Percentiles rank a stretch among this genome's conserved stretches.
Evolutionary conservation across 139 green algal species (phyloP).

Genomic region (Klebsormidium nitens): DNA sequence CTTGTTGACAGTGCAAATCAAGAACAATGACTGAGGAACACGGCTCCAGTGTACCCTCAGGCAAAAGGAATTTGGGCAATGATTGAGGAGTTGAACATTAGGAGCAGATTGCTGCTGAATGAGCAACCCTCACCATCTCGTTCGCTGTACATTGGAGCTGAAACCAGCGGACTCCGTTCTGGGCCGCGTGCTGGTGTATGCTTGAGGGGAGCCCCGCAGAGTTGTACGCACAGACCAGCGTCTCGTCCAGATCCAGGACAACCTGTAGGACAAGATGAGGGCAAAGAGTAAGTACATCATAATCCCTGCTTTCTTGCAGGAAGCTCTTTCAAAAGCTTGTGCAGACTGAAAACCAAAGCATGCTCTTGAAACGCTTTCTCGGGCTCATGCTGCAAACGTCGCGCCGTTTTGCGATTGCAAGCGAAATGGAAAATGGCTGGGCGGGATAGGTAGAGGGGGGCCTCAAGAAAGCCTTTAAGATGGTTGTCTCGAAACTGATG

Average conservation of each 20-base stretch:
- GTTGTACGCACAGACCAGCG: constrained; percentile 50
- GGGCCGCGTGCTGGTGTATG: neutral
- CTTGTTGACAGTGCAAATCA: neutral
- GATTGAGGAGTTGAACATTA: neutral
- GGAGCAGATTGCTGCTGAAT: constrained; percentile 11
- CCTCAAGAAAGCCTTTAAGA: too few species aligned
- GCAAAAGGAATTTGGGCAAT: neutral
- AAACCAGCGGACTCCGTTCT: constrained; percentile 27
- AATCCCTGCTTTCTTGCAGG: too few species aligned
- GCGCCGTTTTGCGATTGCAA: too few species aligned
- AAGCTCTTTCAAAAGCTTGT: too few species aligned
- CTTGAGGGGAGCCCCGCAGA: constrained; percentile 14
- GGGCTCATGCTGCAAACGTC: too few species aligned
- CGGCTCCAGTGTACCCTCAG: neutral
- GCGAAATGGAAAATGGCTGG: too few species aligned
- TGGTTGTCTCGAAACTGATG: too few species aligned
- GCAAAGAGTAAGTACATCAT: too few species aligned
- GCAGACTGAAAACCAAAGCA: too few species aligned
- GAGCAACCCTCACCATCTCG: constrained; percentile 13
- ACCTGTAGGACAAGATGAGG: constrained; percentile 34
- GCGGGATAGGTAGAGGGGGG: too few species aligned
- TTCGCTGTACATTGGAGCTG: constrained; percentile 15
- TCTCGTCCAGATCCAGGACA: constrained; percentile 63
- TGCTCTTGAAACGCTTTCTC: too few species aligned
- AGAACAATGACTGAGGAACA: neutral